A percentile compares a stretch with the other conserved stretches of the same genome.
phyloP scores from a whole-genome alignment of 1,284 basidiomycete genomes.

The Cryptococcus amylolentus region DNA sequence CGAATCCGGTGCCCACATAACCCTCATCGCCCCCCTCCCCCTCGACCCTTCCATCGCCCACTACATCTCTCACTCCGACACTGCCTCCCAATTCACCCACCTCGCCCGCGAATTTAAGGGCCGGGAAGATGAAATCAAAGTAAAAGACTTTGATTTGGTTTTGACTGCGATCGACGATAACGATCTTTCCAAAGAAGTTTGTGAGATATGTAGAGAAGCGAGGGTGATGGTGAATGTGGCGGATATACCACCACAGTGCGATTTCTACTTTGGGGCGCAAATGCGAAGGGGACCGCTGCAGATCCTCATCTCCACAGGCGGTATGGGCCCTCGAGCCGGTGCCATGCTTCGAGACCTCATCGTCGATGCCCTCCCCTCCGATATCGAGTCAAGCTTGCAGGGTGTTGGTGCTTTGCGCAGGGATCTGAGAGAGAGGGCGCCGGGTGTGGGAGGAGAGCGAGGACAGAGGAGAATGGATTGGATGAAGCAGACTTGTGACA shows the following conservation, averaged over 20 bases:
- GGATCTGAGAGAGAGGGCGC: constrained; percentile 52
- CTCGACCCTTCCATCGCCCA: constrained; percentile 53
- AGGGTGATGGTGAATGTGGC: constrained; percentile 91
- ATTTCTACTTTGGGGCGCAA: constrained; percentile 97
- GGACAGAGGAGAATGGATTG: constrained; percentile 75
- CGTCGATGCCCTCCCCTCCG: constrained; percentile 64
- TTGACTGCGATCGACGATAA: constrained; percentile 91
- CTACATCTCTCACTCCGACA: constrained; percentile 45
- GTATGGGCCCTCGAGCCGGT: constrained; percentile 87
- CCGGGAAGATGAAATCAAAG: constrained; percentile 50
- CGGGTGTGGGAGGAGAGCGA: constrained; percentile 54
- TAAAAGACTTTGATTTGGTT: constrained; percentile 72
- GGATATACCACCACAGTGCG: constrained; percentile 90
- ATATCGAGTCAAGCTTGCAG: constrained; percentile 74
- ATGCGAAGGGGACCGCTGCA: constrained; percentile 87
- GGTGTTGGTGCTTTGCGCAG: constrained; percentile 61
- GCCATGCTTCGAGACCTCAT: constrained; percentile 73
- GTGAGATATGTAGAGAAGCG: constrained; percentile 63
- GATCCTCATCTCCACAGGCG: constrained; percentile 94
- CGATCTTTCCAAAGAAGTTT: constrained; percentile 64
- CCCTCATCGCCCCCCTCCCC: constrained; percentile 48
- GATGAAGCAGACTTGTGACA: constrained; percentile 88
- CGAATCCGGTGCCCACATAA: constrained; percentile 49
- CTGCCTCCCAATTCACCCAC: constrained; percentile 61
- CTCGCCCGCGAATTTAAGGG: constrained; percentile 62